Base-by-base conservation (phyloP, 106 monocot genomes). In the Platanthera guangdongensis region DNA sequence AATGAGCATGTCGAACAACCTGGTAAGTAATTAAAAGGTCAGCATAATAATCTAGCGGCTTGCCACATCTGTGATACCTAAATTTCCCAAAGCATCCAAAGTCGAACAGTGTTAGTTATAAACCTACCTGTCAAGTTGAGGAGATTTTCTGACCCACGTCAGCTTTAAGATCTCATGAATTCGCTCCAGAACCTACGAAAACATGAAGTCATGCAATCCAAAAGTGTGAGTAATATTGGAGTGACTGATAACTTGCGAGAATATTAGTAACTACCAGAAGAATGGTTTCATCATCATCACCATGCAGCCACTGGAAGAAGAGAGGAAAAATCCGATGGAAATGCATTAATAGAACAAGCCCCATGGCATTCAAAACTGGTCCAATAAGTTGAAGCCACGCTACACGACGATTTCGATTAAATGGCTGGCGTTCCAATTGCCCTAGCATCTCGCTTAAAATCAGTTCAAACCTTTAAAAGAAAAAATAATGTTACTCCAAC, bases 271-370 rank as follows among this genome's bases (percentile, higher is more conserved):
- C 16, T 72, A 99, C 97, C 88, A 99, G 83, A 67, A 85, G 50
- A 82, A 94, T 70, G 70, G 99, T 99, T 76, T 85, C 79, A 76
- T 94, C 90, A 82, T 99, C 99, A 81, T 94, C 91, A 55, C 81
- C 75, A 83, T 99, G 94, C 81, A 99, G 80, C 99, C 99, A 94
- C 60, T 85, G 79, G 76, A 99, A 94, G 86, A 99, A 83, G 50
- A 99, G 94, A 30, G 76, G 74, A 83, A 99, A 99, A 71, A 99
- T 88, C 30, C 88, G 91, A 13, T 78, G 83, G 74, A 99, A 92
- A 75, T 94, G 91, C 54, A 88, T 90, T 78, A 99, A 78, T 22
- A 99, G n/a, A 47, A 99, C 80, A 75, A 99, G 86, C 9, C 94
- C 94, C 94, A 99, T 86, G 48, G 85, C 84, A 82, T 86, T 73